Base-by-base conservation (phyloP, 169 alveolate genomes). In the Plasmodium adleri region DNA sequence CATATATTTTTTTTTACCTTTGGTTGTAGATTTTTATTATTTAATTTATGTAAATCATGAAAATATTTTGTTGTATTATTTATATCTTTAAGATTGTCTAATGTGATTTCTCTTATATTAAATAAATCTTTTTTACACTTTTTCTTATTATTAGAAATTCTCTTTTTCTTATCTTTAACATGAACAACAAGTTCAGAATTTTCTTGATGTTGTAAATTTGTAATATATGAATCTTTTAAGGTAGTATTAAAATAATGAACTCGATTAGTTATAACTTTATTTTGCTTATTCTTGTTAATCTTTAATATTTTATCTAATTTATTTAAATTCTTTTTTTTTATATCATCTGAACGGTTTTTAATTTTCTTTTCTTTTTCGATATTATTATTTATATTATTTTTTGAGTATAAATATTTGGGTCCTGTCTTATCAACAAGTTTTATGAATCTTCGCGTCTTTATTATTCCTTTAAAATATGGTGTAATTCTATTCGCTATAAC, bases 401-500 rank as follows among this genome's bases (percentile, higher is more conserved):
- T 80, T 68, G 78, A 45, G 70, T 56, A 56, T 68, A 68, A 60
- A 80, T 54, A 68, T 43, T 56, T 56, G 83, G 67, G 70, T 60
- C 70, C 70, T 56, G 47, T 56, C 22, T 80, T 80, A 76, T 64
- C 17, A 67, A 43, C 32, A 26, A 52, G 73, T 26, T 58, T 80
- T 80, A 67, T 17, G 52, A 67, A 80, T 50, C 70, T 80, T n/a
- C 90, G 90, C 13, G 90, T 68, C 70, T 67, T 80, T 80, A 80
- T 80, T 80, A 49, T 80, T n/a, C 70, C 90, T 58, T 50, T 63
- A 39, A 78, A 80, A 47, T 80, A 80, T 68, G 83, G 90, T 8
- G 90, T 80, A 72, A 80, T 68, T 67, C 90, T 66, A 15, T 68
- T 63, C 24, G 90, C 75, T 68, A 80, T 80, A n/a, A 80, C 90